Evolutionary conservation across 1,284 basidiomycete genomes (phyloP), one percentile per base, ranked within the genome.

Genomic region (Xerocomus cyaneibrunnescens): DNA sequence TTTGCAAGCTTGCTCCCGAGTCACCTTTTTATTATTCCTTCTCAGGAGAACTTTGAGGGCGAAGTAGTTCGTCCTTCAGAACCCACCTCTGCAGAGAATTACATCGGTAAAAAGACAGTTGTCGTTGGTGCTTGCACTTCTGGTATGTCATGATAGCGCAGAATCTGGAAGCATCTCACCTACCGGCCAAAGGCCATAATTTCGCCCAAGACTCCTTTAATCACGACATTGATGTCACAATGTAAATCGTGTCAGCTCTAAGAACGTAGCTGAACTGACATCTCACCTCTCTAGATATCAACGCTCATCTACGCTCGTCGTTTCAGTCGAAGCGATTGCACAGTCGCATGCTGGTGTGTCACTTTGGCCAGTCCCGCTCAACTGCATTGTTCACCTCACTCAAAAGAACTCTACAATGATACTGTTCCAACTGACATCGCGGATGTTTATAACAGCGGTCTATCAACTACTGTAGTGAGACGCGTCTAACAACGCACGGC

Each of bases 111-210:
- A 57, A 70, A 70, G 48, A 76, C 71, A 9, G 60, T 77, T 16
- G 64, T 79, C 10, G 65, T 79, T 2, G 77, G 77, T 34, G 70
- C 73, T 38, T 74, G 73, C 45, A 76, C 69, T 31, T 74, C 74
- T 13, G 70, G 67, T 60, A 53, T 13, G 52, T 51, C 23, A 3
- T 4, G 8, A 28, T 23, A 16, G 3, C 27, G 12, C 21, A 7
- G 32, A 41, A 21, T 10, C 2, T 7, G 10, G 7, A 17, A 16
- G 2, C 14, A 32, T 27, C 16, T 23, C 34, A 16, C 30, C 48
- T 62, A 13, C 67, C 5, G 14, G 2, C 7, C 22, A n/a, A 48
- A 66, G 65, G 42, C 10, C 59, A 57, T 8, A 64, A 69, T 16
- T 36, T 66, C 14, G 64, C 66, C 17, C 68, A 68, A 21, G 66